These are phyloP conservation scores for Schizochytrium sp. DNA, from an alignment of 108 stramenopile genomes.

Conservation along the genomic window DNA sequence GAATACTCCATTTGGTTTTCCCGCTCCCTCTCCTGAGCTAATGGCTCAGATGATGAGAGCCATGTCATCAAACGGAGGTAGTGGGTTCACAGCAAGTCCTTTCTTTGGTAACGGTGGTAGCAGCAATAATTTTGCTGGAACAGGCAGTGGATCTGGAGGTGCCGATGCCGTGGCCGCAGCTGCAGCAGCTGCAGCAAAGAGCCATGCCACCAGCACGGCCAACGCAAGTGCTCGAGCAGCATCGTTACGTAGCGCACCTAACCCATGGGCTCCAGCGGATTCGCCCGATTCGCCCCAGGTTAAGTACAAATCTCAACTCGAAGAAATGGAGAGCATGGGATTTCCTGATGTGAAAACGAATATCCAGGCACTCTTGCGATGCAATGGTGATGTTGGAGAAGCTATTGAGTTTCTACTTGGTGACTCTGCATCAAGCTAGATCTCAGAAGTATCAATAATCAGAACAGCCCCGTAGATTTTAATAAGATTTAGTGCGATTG, in stretches of 20 bases:
- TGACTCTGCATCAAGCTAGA: conserved; percentile 11
- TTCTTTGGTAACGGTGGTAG: too few species aligned
- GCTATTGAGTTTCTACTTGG: conserved; percentile 84
- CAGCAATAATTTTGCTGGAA: too few species aligned
- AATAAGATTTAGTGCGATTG: too few species aligned
- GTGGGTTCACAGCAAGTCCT: too few species aligned
- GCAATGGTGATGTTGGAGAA: conserved; percentile 86
- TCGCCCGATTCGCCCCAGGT: conserved; percentile 22
- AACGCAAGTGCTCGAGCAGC: neutral
- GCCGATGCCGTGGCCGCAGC: neutral
- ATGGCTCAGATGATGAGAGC: too few species aligned
- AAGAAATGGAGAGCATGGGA: conserved; percentile 82
- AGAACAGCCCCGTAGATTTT: too few species aligned
- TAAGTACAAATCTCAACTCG: conserved; percentile 62
- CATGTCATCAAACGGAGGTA: too few species aligned
- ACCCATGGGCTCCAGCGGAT: conserved; percentile 10
- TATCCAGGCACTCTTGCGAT: conserved; percentile 78
- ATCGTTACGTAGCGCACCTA: conserved; percentile 14
- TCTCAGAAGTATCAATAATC: too few species aligned
- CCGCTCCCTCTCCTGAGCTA: too few species aligned
- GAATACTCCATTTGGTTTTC: too few species aligned
- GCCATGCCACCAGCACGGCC: neutral
- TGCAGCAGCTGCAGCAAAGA: neutral
- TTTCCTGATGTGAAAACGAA: conserved; percentile 85
- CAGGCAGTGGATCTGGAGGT: too few species aligned